Conservation (phyloP, 192 early-diverging fungal species). For the Funneliformis geosporum region DNA sequence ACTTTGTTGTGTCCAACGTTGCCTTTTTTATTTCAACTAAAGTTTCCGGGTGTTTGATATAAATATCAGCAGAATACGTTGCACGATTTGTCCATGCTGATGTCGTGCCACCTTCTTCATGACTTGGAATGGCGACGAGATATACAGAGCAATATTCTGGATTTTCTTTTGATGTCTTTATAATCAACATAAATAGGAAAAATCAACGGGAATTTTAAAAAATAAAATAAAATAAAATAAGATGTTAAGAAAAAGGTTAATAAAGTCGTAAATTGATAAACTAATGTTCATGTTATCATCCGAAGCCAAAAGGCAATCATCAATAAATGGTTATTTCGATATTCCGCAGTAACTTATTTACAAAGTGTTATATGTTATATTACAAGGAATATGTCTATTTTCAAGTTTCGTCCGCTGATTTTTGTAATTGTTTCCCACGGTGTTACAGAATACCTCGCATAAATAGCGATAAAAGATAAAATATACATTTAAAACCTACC, state of each 20-base stretch:
- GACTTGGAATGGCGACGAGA: conserved; percentile 25
- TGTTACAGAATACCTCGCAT: background rate
- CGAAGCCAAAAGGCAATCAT: background rate
- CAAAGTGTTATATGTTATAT: background rate
- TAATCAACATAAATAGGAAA: background rate
- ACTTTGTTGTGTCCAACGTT: conserved; percentile 6
- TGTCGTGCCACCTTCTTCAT: conserved; percentile 14
- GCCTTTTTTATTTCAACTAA: background rate
- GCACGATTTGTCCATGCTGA: conserved; percentile 14
- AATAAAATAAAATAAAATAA: background rate
- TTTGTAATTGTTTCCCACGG: background rate
- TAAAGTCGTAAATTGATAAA: background rate
- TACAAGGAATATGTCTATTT: too few species aligned
- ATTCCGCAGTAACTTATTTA: background rate
- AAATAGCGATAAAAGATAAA: background rate
- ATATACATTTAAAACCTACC: background rate
- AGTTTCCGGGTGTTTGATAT: conserved; percentile 13
- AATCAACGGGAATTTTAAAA: background rate
- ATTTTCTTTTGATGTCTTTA: conserved; percentile 7
- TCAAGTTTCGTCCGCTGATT: background rate
- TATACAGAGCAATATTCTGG: conserved; percentile 23
- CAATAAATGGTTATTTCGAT: background rate
- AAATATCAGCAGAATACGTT: conserved; percentile 1
- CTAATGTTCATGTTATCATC: background rate
- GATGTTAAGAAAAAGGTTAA: background rate